Evolutionary conservation across 345 rosid species (phyloP).

Genomic region (Atalantia buxifolia): DNA sequence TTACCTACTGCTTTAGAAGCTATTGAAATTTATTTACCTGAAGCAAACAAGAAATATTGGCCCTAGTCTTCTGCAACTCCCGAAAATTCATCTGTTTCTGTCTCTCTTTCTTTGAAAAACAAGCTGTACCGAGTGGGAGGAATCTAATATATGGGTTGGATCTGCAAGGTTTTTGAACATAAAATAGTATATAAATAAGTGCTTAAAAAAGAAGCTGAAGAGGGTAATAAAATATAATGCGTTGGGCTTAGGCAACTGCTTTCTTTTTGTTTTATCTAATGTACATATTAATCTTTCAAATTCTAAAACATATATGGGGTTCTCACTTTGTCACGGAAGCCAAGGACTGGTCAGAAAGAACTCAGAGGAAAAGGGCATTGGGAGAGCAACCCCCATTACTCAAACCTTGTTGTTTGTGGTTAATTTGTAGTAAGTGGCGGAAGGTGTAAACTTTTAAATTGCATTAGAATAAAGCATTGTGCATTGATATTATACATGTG

Average conservation of each 20-base stretch:
- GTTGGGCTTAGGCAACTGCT: slow-evolving; percentile 35
- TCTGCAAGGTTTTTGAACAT: slow-evolving; percentile 38
- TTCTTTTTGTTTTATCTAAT: slow-evolving; percentile 55
- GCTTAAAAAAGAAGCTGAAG: slow-evolving; percentile 48
- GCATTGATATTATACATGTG: neutral
- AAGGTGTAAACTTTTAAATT: neutral
- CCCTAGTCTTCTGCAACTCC: slow-evolving; percentile 10
- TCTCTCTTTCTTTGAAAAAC: slow-evolving; percentile 30
- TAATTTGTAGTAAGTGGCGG: neutral
- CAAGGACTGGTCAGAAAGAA: slow-evolving; percentile 34
- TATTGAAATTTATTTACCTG: neutral
- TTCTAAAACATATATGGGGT: slow-evolving; percentile 14
- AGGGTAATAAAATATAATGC: slow-evolving; percentile 16
- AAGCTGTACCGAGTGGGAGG: slow-evolving; percentile 45
- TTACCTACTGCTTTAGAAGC: neutral
- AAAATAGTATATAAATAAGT: slow-evolving; percentile 31
- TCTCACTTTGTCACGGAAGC: slow-evolving; percentile 30
- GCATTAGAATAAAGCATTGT: slow-evolving; percentile 5
- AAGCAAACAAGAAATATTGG: slow-evolving; percentile 21
- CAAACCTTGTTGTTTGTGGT: slow-evolving; percentile 14
- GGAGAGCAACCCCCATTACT: slow-evolving; percentile 34
- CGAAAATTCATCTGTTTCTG: slow-evolving; percentile 15
- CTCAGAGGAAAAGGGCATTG: slow-evolving; percentile 32
- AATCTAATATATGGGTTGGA: slow-evolving; percentile 61
- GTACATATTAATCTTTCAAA: slow-evolving; percentile 6